A percentile compares a stretch with the other conserved stretches of the same genome.
phyloP scores from a whole-genome alignment of 331 rosid species.

The Saraca asoca region DNA sequence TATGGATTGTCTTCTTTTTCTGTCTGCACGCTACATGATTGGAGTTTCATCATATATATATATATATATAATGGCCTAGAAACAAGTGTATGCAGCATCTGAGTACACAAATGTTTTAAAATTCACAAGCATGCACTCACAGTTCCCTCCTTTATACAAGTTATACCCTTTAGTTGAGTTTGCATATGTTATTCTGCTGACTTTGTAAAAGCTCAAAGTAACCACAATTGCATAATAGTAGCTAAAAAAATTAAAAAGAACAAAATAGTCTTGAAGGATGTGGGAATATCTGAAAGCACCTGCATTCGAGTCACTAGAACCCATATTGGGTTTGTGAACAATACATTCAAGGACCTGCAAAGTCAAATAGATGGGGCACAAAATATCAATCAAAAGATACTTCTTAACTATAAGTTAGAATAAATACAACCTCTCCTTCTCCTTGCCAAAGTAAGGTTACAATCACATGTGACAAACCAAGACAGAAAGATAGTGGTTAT shows the following conservation, averaged over 20 bases:
- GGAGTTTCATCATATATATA: neutral
- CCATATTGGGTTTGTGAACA: constrained; percentile 79
- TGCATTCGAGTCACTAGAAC: constrained; percentile 95
- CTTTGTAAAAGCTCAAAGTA: constrained; percentile 4
- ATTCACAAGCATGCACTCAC: too few relatives aligned
- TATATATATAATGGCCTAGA: neutral
- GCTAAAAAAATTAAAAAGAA: constrained; percentile 1
- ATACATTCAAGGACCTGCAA: constrained; percentile 81
- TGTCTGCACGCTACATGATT: constrained; percentile 1
- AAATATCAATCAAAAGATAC: constrained; percentile 15
- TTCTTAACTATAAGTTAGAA: neutral
- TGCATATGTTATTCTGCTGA: neutral
- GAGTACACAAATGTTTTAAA: too few relatives aligned
- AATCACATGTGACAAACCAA: neutral
- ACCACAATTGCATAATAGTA: constrained; percentile 25
- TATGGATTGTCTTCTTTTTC: neutral
- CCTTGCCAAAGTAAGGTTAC: constrained; percentile 18
- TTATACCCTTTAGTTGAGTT: neutral
- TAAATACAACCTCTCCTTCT: constrained; percentile 6
- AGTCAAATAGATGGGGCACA: constrained; percentile 20
- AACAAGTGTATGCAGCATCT: constrained; percentile 2
- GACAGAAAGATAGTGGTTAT: neutral
- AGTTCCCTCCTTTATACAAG: neutral
- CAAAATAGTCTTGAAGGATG: constrained; percentile 1
- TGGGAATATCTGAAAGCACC: constrained; percentile 43